phyloP scores from a whole-genome alignment of 345 rosid genomes.

The Anastatica hierochuntica region DNA sequence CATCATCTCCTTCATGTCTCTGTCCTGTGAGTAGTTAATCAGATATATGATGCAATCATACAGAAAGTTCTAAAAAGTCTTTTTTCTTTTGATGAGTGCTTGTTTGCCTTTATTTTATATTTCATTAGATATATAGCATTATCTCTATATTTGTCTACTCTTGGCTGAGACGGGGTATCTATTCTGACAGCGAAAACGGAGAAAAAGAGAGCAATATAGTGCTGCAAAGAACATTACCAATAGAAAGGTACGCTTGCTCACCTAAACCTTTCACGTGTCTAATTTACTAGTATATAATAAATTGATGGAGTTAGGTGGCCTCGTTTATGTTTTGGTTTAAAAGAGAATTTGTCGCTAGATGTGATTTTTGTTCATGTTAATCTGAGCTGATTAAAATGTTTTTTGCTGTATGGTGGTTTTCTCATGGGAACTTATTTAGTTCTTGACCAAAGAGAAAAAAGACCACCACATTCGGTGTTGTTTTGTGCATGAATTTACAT shows the following conservation, averaged over 20 bases:
- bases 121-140: not conserved
- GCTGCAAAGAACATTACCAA: slow-evolving; percentile 44
- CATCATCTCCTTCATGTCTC: slow-evolving; percentile 7
- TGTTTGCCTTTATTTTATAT: slow-evolving; percentile 2
- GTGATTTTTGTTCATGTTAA: not conserved
- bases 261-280: not conserved
- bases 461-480: too few species aligned
- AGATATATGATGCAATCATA: slow-evolving; percentile 14
- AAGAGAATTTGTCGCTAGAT: not conserved
- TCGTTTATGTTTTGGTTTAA: not conserved
- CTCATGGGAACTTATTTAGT: too few species aligned
- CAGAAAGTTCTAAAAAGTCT: not conserved
- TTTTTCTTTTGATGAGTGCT: slow-evolving; percentile 5
- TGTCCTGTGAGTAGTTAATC: slow-evolving; percentile 3
- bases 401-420: too few species aligned
- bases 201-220: slow-evolving; percentile 59
- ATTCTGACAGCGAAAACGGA: slow-evolving; percentile 64
- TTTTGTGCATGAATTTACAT: too few species aligned
- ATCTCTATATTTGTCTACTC: slow-evolving; percentile 4
- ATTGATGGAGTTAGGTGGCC: not conserved
- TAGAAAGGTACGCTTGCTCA: slow-evolving; percentile 49
- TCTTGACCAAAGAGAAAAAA: too few species aligned
- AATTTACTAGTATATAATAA: not conserved
- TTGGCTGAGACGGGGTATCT: slow-evolving; percentile 11
- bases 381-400: not conserved